Evolutionary conservation across 805 yeast species (phyloP).

Genomic region (Debaryomyces castellii): DNA sequence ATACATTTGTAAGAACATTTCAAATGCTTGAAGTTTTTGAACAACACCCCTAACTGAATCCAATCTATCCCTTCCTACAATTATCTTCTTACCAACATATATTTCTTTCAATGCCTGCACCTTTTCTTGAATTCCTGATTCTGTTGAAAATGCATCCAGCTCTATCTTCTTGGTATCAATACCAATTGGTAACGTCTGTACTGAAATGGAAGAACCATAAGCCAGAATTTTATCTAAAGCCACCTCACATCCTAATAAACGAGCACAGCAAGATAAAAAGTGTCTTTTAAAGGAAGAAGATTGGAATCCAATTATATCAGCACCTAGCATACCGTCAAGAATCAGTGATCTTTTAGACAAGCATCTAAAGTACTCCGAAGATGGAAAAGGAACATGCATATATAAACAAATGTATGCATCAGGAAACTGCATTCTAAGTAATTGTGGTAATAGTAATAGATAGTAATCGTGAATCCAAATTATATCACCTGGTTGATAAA

Average conservation of each 20-base stretch:
- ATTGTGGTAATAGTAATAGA: conserved; percentile 74
- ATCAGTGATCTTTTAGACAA: conserved; percentile 78
- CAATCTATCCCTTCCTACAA: conserved; percentile 91
- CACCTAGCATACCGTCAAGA: conserved; percentile 88
- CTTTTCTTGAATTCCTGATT: conserved; percentile 54
- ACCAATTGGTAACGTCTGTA: conserved; percentile 84
- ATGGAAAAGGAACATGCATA: conserved; percentile 91
- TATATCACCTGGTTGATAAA: conserved; percentile 85
- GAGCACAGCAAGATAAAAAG: conserved; percentile 84
- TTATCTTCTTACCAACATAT: conserved; percentile 67
- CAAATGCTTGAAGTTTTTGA: conserved; percentile 90
- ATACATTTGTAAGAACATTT: conserved; percentile 80
- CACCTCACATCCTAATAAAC: conserved; percentile 82
- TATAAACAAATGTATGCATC: conserved; percentile 75
- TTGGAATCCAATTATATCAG: conserved; percentile 85
- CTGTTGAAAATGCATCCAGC: conserved; percentile 50
- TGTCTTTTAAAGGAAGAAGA: conserved; percentile 84
- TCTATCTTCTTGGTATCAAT: conserved; percentile 74
- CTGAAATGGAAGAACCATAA: conserved; percentile 74
- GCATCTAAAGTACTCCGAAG: conserved; percentile 90
- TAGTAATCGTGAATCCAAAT: conserved; percentile 94
- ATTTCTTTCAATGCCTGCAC: conserved; percentile 62
- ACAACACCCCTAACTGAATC: conserved; percentile 91
- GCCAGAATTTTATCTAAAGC: conserved; percentile 57
- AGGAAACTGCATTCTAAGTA: conserved; percentile 74